Percentiles rank a stretch among this genome's conserved stretches.
These are phyloP conservation scores for Sicyos baderoa DNA, from an alignment of 306 rosid genomes.

Conservation along the genomic window DNA sequence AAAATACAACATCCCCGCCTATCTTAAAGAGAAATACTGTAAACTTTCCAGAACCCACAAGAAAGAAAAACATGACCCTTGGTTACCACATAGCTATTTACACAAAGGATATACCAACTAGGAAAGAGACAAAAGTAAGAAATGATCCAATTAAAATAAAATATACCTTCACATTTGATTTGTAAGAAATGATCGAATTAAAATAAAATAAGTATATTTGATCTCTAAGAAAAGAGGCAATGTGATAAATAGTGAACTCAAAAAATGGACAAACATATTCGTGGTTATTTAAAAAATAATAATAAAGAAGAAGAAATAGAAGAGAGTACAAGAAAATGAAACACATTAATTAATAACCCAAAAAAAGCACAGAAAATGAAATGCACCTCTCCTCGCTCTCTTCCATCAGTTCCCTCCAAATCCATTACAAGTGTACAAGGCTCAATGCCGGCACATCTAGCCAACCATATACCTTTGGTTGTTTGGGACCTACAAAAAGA, in stretches of 20 bases:
- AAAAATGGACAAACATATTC: too few relatives aligned
- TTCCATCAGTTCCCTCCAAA: constrained; percentile 98
- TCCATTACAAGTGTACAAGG: constrained; percentile 97
- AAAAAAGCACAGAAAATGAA: not conserved
- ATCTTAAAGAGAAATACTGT: not conserved
- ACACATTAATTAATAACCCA: not conserved
- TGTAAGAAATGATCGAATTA: too few relatives aligned
- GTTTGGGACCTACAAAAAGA: constrained; percentile 75
- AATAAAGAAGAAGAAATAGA: not conserved
- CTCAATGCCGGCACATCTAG: constrained; percentile 78
- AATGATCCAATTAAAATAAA: too few relatives aligned
- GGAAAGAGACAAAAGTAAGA: too few relatives aligned
- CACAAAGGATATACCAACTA: too few relatives aligned
- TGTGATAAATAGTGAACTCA: not conserved
- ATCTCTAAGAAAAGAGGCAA: not conserved
- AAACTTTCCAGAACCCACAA: not conserved
- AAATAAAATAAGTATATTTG: too few relatives aligned
- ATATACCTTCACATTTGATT: too few relatives aligned
- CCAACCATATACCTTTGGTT: constrained; percentile 97
- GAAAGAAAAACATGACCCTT: not conserved
- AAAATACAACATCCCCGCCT: not conserved
- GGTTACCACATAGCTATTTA: too few relatives aligned
- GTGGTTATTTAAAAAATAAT: not conserved
- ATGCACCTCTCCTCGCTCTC: constrained; percentile 99
- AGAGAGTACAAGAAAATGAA: not conserved